Conservation (phyloP, 169 alveolate genomes). For the Perkinsus chesapeaki region DNA sequence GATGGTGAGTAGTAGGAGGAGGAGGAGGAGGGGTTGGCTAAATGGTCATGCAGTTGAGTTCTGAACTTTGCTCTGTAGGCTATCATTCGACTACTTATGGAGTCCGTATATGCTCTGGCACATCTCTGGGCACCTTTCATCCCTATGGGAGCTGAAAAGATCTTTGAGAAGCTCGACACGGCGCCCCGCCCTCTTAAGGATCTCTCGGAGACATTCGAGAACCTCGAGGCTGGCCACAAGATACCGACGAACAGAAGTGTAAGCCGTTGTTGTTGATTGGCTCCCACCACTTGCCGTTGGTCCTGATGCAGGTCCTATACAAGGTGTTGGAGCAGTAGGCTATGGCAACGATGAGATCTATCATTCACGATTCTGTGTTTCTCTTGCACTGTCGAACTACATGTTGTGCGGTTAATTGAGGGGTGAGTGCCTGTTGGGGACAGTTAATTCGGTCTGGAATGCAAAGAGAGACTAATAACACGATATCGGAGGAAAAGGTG, state of each 20-base stretch:
- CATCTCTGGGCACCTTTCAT: constrained; percentile 71
- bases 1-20: not conserved
- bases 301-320: not conserved
- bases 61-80: constrained; percentile 39
- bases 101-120: constrained; percentile 72
- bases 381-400: not conserved
- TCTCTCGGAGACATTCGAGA: not conserved
- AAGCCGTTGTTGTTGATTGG: not conserved
- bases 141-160: constrained; percentile 61
- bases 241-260: not conserved
- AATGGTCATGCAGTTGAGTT: no score
- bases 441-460: not conserved
- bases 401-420: not conserved
- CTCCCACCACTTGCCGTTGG: not conserved
- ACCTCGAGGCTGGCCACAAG: not conserved
- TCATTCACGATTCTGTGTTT: not conserved
- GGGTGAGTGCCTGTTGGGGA: not conserved
- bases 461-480: not conserved
- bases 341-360: not conserved
- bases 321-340: not conserved
- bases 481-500: not conserved
- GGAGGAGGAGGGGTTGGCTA: no score
- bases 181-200: not conserved
- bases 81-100: constrained; percentile 67
- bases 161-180: constrained; percentile 40